phyloP scores from a whole-genome alignment of 1,139 yeast genomes.

The Pichiaceae sp. region DNA sequence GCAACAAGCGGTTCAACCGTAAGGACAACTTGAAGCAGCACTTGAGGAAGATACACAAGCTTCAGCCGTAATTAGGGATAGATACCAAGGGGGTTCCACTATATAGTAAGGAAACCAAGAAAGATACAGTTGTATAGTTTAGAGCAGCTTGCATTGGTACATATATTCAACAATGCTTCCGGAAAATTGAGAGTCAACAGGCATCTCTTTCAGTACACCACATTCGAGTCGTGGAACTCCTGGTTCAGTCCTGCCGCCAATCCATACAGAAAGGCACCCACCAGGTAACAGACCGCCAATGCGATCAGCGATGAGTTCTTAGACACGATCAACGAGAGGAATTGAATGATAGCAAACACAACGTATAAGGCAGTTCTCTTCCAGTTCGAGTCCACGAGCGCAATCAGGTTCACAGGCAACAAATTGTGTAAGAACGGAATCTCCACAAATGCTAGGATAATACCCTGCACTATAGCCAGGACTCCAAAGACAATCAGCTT shows the following conservation, averaged over 20 bases:
- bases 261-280: conserved; percentile 63
- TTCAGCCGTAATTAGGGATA: conserved; percentile 7
- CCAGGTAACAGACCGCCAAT: conserved; percentile 68
- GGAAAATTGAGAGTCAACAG: too few species aligned
- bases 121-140: too few species aligned
- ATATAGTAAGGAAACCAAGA: too few species aligned
- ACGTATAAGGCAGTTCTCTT: conserved; percentile 56
- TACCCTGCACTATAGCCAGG: conserved; percentile 75
- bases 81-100: background rate
- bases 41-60: conserved; percentile 51
- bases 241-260: conserved; percentile 77
- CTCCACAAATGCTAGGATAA: conserved; percentile 79
- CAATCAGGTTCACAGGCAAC: conserved; percentile 72
- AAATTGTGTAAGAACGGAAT: conserved; percentile 81
- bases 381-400: conserved; percentile 62
- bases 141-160: too few species aligned
- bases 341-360: conserved; percentile 76
- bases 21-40: conserved; percentile 65
- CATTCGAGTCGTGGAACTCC: conserved; percentile 54
- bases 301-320: conserved; percentile 76
- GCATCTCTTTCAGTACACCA: too few species aligned
- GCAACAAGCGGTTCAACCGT: conserved; percentile 72
- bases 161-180: too few species aligned
- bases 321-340: conserved; percentile 64
- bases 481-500: conserved; percentile 78